phyloP scores from a whole-genome alignment of 192 early-diverging fungal species.

The Backusella luteola region DNA sequence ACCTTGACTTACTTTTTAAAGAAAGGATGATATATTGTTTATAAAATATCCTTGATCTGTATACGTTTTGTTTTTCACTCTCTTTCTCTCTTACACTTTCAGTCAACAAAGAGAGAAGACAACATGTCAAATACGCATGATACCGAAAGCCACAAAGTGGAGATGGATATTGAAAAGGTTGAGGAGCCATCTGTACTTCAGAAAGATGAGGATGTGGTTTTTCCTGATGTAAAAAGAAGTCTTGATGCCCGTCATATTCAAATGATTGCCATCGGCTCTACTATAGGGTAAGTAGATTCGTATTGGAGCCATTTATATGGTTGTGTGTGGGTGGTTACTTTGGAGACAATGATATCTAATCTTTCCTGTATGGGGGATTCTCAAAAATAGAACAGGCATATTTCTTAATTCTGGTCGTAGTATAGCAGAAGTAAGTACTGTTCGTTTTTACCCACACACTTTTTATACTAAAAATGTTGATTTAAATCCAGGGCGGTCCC shows the following conservation, averaged over 20 bases:
- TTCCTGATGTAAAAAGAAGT: conserved; percentile 4
- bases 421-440: conserved; percentile 40
- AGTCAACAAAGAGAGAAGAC: too few relatives aligned
- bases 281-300: conserved; percentile 18
- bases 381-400: conserved; percentile 55
- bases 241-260: conserved; percentile 30
- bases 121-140: not conserved
- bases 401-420: conserved; percentile 70
- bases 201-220: not conserved
- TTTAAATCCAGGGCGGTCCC: conserved; percentile 56
- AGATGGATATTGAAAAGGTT: not conserved
- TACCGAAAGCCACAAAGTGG: not conserved
- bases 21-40: too few relatives aligned
- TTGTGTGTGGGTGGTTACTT: not conserved
- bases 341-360: not conserved
- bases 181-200: not conserved
- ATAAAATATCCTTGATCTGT: too few relatives aligned
- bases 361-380: not conserved
- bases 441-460: not conserved
- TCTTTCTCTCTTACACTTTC: too few relatives aligned
- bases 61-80: too few relatives aligned
- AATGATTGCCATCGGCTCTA: conserved; percentile 32
- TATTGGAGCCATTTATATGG: not conserved
- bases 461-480: not conserved
- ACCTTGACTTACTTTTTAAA: too few relatives aligned